Evolutionary conservation across 2,329 filamentous ascomycete genomes (phyloP), one percentile per base, ranked within the genome.

Genomic region (Monilinia aucupariae): DNA sequence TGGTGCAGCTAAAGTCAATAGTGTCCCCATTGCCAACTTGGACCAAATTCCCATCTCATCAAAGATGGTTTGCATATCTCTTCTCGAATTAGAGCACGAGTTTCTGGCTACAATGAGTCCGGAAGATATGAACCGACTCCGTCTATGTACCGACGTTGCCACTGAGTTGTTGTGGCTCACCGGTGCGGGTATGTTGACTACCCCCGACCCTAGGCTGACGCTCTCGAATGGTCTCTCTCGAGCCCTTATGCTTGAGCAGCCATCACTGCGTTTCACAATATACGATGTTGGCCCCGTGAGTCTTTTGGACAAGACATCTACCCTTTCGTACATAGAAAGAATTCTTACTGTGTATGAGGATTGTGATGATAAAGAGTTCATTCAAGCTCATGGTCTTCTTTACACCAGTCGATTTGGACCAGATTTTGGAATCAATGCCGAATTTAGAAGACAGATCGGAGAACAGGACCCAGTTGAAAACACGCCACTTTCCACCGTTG

Each of bases 201-300:
- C 30, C 12, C 20, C 13, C 15, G 27, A 50, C 13, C 61, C 64
- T 17, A 48, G 41, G 13, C 48, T 53, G 22, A 12, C 50, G n/a
- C 20, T 64, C 8, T 32, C 47, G 5, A 52, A 27, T 59, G 64
- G 64, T 20, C 39, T 65, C 3, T 43, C 64, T 10, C 45, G 58
- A 22, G 30, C 61, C 20, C 45, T 64, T 3, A 56, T 61, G 56
- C 43, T 52, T 1, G 64, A 65, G 27, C 64, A 64, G 52, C 64
- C 64, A 34, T 65, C 64, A 15, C 48, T 65, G 22, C 32, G 41
- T 13, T 37, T 65, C 17, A 45, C 41, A 9, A 41, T 47, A n/a
- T 61, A 53, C 15, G 62, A 65, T 49, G n/a, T 65, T 20, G 61
- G 22, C 3, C 22, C 12, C 12, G 22, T 27, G 10, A 25, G 10